Percentiles rank a stretch among this genome's conserved stretches.
phyloP scores from a whole-genome alignment of 805 yeast genomes.

The Clavispora santaluciae region DNA sequence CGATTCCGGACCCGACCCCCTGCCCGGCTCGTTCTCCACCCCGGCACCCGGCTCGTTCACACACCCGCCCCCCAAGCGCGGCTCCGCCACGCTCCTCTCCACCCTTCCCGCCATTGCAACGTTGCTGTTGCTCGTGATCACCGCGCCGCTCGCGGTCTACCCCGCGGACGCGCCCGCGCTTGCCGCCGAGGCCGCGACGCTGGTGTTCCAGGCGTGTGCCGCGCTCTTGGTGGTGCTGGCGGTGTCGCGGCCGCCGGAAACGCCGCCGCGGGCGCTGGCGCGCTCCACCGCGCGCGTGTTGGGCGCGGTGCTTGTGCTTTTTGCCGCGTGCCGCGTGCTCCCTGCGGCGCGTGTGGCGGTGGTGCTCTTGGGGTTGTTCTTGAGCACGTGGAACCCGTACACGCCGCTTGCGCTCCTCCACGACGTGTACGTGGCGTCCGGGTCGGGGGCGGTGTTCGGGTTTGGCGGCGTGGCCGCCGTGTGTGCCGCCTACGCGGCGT shows the following conservation, averaged over 20 bases:
- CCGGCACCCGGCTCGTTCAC: neutral
- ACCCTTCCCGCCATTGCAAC: constrained; percentile 32
- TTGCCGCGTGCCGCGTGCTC: constrained; percentile 19
- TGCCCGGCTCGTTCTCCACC: constrained; percentile 2
- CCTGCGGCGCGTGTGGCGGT: constrained; percentile 23
- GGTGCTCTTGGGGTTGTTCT: constrained; percentile 25
- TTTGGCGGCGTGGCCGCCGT: constrained; percentile 1
- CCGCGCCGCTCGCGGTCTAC: constrained; percentile 17
- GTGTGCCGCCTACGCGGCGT: constrained; percentile 16
- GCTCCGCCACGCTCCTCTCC: constrained; percentile 11
- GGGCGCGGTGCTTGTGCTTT: constrained; percentile 18
- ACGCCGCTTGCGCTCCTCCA: constrained; percentile 24
- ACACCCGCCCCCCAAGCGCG: neutral
- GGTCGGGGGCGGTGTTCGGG: too few species aligned
- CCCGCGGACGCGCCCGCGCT: constrained; percentile 1
- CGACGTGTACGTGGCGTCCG: constrained; percentile 16
- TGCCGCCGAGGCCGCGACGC: constrained; percentile 9
- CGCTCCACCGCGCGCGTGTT: constrained; percentile 7
- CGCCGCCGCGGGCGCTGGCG: constrained; percentile 2
- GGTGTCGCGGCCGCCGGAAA: constrained; percentile 2
- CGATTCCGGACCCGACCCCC: too few species aligned
- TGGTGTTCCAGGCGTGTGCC: constrained; percentile 20
- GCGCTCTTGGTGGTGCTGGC: constrained; percentile 16
- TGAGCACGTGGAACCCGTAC: constrained; percentile 26
- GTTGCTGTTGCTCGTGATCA: constrained; percentile 25